phyloP scores from a whole-genome alignment of 2,329 filamentous ascomycete species.

The Aspergillus pseudotamarii region DNA sequence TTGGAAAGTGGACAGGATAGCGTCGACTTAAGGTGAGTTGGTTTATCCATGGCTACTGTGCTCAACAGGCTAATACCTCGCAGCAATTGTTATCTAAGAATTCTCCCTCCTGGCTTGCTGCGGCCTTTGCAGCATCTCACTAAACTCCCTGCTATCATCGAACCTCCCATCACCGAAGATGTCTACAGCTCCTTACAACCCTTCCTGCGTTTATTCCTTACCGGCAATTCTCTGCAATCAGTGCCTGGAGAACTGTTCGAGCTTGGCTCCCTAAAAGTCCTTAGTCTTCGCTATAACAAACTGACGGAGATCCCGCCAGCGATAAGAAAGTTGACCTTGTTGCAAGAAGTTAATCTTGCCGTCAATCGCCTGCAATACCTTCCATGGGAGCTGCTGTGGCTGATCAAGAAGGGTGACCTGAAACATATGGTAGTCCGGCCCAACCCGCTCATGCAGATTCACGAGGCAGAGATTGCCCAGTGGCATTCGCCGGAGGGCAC shows the following conservation, averaged over 20 bases:
- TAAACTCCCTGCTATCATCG: conserved; percentile 38
- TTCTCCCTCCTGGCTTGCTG: conserved; percentile 38
- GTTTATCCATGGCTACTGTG: neutral
- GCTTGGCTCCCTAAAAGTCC: conserved; percentile 42
- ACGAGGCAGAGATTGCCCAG: conserved; percentile 32
- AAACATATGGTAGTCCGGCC: conserved; percentile 43
- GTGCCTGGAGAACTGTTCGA: conserved; percentile 47
- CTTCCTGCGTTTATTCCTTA: conserved; percentile 47
- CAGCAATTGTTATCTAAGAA: conserved; percentile 36
- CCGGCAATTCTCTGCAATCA: conserved; percentile 43
- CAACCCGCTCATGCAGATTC: conserved; percentile 42
- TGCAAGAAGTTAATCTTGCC: conserved; percentile 50
- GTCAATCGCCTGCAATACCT: conserved; percentile 47
- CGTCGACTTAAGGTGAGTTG: conserved; percentile 49
- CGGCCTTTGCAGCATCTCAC: conserved; percentile 43
- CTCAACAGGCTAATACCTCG: neutral
- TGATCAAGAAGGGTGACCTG: conserved; percentile 42
- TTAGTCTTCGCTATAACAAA: conserved; percentile 52
- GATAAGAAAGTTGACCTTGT: conserved; percentile 43
- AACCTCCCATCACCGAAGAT: conserved; percentile 40
- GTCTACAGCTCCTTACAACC: conserved; percentile 44
- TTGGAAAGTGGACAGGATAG: conserved; percentile 48
- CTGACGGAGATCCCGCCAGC: conserved; percentile 44
- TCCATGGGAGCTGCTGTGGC: conserved; percentile 49
- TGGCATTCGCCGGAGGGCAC: conserved; percentile 32